Evolutionary conservation across 2,329 filamentous ascomycete genomes (phyloP), one percentile per base, ranked within the genome.

Genomic region (Aspergillus carbonarius): DNA sequence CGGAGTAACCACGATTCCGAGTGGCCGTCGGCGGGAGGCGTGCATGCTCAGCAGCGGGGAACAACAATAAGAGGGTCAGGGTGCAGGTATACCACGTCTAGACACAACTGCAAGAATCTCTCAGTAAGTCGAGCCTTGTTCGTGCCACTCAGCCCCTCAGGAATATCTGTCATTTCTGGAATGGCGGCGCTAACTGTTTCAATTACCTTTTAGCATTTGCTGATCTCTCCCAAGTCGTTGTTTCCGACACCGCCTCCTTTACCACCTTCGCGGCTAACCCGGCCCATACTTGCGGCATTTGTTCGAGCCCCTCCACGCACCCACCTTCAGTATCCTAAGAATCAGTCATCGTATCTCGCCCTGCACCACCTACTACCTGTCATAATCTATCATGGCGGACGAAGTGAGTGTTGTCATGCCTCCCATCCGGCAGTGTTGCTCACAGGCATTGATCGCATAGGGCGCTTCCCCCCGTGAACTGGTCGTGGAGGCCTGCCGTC

Each of bases 401-500:
- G 77, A 80, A 64, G 78, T 79, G 66, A 63, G 70, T 62, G 27
- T n/a, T 27, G 7, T 13, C 25, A 7, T 39, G 15, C 32, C 30
- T n/a, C 6, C 20, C 8, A 17, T 23, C 30, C 17, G 25, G 30
- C 23, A 9, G 7, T 18, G 37, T 32, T 17, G 8, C 58, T 27
- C 17, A 49, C 55, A 40, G 59, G 30, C 30, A 25, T 42, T 52
- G 23, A 37, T 44, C 30, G 49, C 49, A 6, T 69, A 96, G 89
- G 95, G 93, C 74, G 93, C 93, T 67, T 91, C 91, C 60, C 86
- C 88, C 48, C 84, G 88, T 75, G 93, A 98, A 80, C 85, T 91
- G 70, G 85, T 98, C 68, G 86, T 98, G 77, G 93, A 96, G 81
- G 91, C 95, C 69, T 96, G 91, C 79, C 91, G 93, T 61, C 86